Base-by-base conservation (phyloP, 1,284 basidiomycete species). In the Xerocomus nothofagi region DNA sequence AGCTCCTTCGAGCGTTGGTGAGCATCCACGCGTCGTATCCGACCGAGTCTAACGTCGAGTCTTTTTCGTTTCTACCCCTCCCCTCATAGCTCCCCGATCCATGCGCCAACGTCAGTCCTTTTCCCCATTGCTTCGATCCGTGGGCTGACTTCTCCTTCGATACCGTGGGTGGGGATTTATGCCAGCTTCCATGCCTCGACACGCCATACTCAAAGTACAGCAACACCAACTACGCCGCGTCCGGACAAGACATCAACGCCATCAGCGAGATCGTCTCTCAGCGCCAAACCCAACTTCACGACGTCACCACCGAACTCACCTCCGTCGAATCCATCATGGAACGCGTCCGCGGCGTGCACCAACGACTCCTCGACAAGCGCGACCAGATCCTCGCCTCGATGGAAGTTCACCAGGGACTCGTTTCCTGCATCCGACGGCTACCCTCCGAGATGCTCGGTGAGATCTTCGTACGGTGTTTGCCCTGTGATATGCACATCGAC, bases 391-490 rank as follows among this genome's bases (percentile, higher is more conserved):
- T 41, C 12, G 23, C 27, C 18, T 66, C 63, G 14, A 61, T 59
- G 41, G 21, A 41, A 6, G 39, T 12, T 3, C 63, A 61, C 20
- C 45, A 39, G 20, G 61, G 61, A 3, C 51, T 65, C 3, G 39
- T 70, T 12, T 65, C 68, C 20, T 68, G 69, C 30, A 67, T 69
- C 24, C 63, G 67, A 6, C 55, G 63, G 7, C 32, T 58, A 18
- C 72, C 72, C 17, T 47, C 62, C 0, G 73, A 75, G 47, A 53
- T 72, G 24, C 56, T 75, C 1, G 59, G 65, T 6, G 62, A 69
- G 26, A 70, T 74, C 21, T 75, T 75, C 51, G 48, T 59, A 15
- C 57, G 59, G 17, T 71, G 70, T 55, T 57, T 72, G 8, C 64
- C 69, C 14, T 39, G 51, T 1, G 54, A 57, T 29, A 23, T 34